Evolutionary conservation across 352 stramenopile genomes (phyloP), one percentile per base, ranked within the genome.

Genomic region (Globisporangium spiculum): DNA sequence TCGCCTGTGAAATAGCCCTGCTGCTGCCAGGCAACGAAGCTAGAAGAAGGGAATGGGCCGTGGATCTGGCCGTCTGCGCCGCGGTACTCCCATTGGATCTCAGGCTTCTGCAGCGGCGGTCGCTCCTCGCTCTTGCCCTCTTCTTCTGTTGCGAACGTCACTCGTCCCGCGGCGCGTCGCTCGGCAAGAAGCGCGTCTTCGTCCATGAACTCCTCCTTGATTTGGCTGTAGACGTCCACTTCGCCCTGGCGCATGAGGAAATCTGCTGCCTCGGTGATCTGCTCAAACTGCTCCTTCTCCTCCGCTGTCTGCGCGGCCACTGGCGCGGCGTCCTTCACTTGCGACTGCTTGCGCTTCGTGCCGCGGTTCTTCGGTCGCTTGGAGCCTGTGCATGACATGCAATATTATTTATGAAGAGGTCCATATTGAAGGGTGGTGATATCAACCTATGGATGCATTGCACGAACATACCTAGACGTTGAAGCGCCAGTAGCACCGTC

Each of bases 31-130:
- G 76, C 77, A n/a, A 96, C 63, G 59, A 94, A 81, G 22, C 71
- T 90, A 14, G 84, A 85, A 0, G 88, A 92, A 10, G 88, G 76
- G 55, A 83, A 96, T 24, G 88, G 86, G 1, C 88, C 88, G 46
- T 94, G 83, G 48, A 96, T 84, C 54, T 90, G 68, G 34, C 88
- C 86, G 20, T 94, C 83, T 0, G 76, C 74, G 27, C 78, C 77
- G 32, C 87, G 89, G 65, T 94, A 96, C 68, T 96, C 88, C 88
- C 88, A 96, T 70, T 90, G 84, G 2, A 78, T 60, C 38, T 91
- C 82, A 1, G 76, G 48, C 48, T 76, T 76, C 26, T 34, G 26
- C 6, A 61, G 73, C 1, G 68, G 69, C 1, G 73, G 63, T 22
- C 53, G 66, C 55, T 83, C 75, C 60, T 91, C 81, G 34, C 72